Evolutionary conservation across 2,329 filamentous ascomycete genomes (phyloP).

Genomic region (Dothiorella sarmentorum): DNA sequence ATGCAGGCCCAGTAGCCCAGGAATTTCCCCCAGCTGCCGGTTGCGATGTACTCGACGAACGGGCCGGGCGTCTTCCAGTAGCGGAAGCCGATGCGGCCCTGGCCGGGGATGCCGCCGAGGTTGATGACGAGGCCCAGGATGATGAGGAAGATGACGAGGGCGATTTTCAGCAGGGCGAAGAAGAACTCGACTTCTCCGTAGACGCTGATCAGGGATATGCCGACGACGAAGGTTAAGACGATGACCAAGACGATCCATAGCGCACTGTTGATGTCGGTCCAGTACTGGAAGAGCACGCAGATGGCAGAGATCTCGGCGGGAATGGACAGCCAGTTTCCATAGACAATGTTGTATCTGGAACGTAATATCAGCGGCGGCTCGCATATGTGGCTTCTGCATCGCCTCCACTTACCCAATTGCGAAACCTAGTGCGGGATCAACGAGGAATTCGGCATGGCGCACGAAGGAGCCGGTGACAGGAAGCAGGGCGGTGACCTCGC

Average conservation of each 20-base stretch:
- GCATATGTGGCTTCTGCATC: background rate
- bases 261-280: constrained; percentile 32
- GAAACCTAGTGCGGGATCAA: constrained; percentile 46
- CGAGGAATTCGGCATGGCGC: constrained; percentile 49
- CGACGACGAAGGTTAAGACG: constrained; percentile 31
- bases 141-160: constrained; percentile 46
- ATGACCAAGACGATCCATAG: constrained; percentile 35
- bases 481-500: constrained; percentile 50
- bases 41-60: constrained; percentile 60
- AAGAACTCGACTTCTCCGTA: constrained; percentile 48
- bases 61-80: constrained; percentile 51
- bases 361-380: background rate
- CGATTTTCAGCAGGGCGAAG: constrained; percentile 45
- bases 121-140: constrained; percentile 47
- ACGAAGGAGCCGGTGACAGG: constrained; percentile 52
- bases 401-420: constrained; percentile 25
- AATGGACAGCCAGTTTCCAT: constrained; percentile 29
- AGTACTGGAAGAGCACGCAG: constrained; percentile 29
- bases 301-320: constrained; percentile 32
- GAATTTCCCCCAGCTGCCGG: constrained; percentile 55
- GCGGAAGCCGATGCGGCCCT: constrained; percentile 43
- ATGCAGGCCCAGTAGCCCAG: constrained; percentile 56
- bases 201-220: constrained; percentile 27
- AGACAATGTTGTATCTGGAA: constrained; percentile 23
- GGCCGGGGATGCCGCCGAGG: constrained; percentile 44